phyloP scores from a whole-genome alignment of 371 early-diverging fungal genomes.

The Syncephalastrum contaminatum region DNA sequence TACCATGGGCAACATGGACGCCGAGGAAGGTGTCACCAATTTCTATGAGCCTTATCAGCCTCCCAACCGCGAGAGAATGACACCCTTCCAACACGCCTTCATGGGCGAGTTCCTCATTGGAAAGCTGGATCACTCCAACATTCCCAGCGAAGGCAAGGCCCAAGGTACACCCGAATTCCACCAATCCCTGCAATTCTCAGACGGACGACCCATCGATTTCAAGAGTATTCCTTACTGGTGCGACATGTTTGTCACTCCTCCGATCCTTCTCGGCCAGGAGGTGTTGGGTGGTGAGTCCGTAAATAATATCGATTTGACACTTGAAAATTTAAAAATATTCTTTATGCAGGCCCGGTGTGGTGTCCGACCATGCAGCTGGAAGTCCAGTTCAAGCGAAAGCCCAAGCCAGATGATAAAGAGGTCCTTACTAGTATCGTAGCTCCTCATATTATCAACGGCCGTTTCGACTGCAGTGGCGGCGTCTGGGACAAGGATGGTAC shows the following conservation, averaged over 20 bases:
- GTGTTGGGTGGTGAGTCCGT: slow-evolving; percentile 19
- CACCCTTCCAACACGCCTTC: slow-evolving; percentile 23
- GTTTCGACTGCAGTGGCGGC: slow-evolving; percentile 43
- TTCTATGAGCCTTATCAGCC: slow-evolving; percentile 20
- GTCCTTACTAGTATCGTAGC: slow-evolving; percentile 31
- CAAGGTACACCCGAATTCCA: slow-evolving; percentile 24
- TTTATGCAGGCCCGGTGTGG: slow-evolving; percentile 26
- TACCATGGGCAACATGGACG: slow-evolving; percentile 46
- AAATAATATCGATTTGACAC: too few relatives aligned
- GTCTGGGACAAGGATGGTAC: slow-evolving; percentile 34
- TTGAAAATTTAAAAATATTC: too few relatives aligned
- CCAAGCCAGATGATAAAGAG: slow-evolving; percentile 16
- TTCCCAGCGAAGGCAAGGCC: slow-evolving; percentile 16
- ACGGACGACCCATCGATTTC: slow-evolving; percentile 38
- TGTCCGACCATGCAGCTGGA: slow-evolving; percentile 50
- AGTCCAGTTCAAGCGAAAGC: slow-evolving; percentile 41
- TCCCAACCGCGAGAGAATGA: slow-evolving; percentile 18
- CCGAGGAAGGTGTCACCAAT: slow-evolving; percentile 31
- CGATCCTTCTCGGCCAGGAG: slow-evolving; percentile 26
- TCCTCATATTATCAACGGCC: slow-evolving; percentile 41
- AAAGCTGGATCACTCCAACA: slow-evolving; percentile 7
- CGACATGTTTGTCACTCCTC: slow-evolving; percentile 47
- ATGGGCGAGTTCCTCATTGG: slow-evolving; percentile 28
- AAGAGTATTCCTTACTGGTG: slow-evolving; percentile 43
- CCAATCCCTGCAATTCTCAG: slow-evolving; percentile 30